Evolutionary conservation across 169 alveolate genomes (phyloP).

Genomic region (Eimeria maxima): DNA sequence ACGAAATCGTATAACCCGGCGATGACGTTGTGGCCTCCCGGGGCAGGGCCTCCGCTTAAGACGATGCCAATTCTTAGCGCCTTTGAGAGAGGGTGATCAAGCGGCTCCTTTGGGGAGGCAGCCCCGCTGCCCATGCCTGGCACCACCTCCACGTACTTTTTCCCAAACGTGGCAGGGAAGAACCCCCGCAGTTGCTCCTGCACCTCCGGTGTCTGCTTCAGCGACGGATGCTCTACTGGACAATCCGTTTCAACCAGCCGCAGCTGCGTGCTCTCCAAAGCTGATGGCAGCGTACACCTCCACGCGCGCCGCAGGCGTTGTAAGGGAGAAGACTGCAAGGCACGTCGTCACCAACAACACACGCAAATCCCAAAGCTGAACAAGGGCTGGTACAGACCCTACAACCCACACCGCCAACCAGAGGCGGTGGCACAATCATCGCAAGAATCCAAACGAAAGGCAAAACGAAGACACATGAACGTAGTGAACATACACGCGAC

Average conservation of each 20-base stretch:
- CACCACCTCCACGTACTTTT: constrained; percentile 74
- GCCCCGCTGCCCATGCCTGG: constrained; percentile 69
- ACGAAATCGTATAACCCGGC: constrained; percentile 94
- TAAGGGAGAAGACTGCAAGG: constrained; percentile 55
- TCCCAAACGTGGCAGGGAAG: constrained; percentile 79
- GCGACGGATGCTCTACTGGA: constrained; percentile 54
- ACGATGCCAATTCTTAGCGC: constrained; percentile 94
- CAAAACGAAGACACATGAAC: no score
- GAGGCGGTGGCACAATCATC: not conserved
- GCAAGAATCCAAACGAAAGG: no score
- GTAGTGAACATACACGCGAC: no score
- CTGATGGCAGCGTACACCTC: constrained; percentile 80
- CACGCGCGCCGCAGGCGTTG: constrained; percentile 75
- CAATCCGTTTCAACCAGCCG: constrained; percentile 68
- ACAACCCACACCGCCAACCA: not conserved
- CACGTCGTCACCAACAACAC: not conserved
- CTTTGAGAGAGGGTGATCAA: constrained; percentile 53
- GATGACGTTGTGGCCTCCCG: constrained; percentile 99
- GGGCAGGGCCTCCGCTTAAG: constrained; percentile 99
- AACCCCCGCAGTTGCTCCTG: constrained; percentile 58
- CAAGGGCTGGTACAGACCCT: not conserved
- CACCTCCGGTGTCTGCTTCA: constrained; percentile 72
- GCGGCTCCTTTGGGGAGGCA: constrained; percentile 63
- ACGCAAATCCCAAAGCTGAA: not conserved
- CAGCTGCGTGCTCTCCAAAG: constrained; percentile 65